Evolutionary conservation across 2,329 filamentous ascomycete species (phyloP).

Genomic region (Fusarium sp.): DNA sequence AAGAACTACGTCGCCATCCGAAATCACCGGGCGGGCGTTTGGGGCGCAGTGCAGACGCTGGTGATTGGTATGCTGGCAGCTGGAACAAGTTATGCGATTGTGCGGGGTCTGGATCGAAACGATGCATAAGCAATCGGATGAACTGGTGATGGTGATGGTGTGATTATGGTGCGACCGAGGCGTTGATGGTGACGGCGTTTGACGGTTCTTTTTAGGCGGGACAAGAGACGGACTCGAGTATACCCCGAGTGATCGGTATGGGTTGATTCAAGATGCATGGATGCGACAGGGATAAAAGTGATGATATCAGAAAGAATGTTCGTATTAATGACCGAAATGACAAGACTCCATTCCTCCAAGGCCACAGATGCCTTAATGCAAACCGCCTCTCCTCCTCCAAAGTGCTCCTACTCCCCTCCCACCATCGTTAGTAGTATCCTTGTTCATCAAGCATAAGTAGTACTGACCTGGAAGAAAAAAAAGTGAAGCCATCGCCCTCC

Average conservation of each 20-base stretch:
- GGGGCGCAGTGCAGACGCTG: slow-evolving; percentile 75
- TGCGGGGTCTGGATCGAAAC: slow-evolving; percentile 66
- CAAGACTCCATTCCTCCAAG: slow-evolving; percentile 34
- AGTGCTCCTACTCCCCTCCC: neutral
- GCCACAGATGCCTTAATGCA: slow-evolving; percentile 17
- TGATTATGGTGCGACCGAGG: slow-evolving; percentile 6
- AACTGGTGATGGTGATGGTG: neutral
- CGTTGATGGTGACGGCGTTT: slow-evolving; percentile 35
- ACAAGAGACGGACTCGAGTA: slow-evolving; percentile 6
- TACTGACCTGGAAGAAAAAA: slow-evolving; percentile 53
- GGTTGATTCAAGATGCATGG: slow-evolving; percentile 7
- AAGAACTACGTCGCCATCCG: slow-evolving; percentile 71
- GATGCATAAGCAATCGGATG: slow-evolving; percentile 26
- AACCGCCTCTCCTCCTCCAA: neutral
- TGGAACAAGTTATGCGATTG: slow-evolving; percentile 75
- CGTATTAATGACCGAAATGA: slow-evolving; percentile 44
- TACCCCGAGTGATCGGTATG: slow-evolving; percentile 11
- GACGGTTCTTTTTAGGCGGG: slow-evolving; percentile 9
- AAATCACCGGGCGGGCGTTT: slow-evolving; percentile 68
- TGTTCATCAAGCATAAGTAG: slow-evolving; percentile 1
- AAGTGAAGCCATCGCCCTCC: slow-evolving; percentile 76
- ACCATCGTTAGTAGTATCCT: slow-evolving; percentile 51
- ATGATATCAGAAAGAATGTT: slow-evolving; percentile 25
- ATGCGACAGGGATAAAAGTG: slow-evolving; percentile 10
- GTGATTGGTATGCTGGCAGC: slow-evolving; percentile 76